Conservation (phyloP, 441 rosid species). For the Populus tomentosa region DNA sequence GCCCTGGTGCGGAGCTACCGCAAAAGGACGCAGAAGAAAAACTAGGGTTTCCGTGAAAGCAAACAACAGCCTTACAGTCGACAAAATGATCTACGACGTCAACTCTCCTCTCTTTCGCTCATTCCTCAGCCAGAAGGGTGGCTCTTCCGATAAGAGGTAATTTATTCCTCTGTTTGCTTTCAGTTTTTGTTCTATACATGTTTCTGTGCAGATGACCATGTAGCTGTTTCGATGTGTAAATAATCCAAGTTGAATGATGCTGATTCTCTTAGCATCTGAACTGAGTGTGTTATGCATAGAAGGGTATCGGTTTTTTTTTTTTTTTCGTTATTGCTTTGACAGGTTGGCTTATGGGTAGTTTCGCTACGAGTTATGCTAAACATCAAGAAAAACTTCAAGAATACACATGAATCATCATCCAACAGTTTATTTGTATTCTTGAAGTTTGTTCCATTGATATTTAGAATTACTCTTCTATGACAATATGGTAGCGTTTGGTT, state of each 20-base stretch:
- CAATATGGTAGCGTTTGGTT: not conserved
- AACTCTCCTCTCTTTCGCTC: slow-evolving; percentile 86
- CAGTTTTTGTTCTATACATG: not conserved
- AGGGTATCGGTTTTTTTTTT: not conserved
- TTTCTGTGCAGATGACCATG: not conserved
- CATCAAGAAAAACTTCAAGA: not conserved
- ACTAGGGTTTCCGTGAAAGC: slow-evolving; percentile 22
- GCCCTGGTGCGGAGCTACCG: not conserved
- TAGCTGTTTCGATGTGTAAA: not conserved
- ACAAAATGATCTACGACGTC: slow-evolving; percentile 89
- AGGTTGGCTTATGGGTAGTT: not conserved
- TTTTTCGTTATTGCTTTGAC: not conserved
- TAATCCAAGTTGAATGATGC: not conserved
- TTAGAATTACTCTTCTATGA: not conserved
- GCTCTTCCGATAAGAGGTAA: slow-evolving; percentile 83
- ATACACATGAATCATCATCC: not conserved
- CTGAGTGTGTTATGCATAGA: not conserved
- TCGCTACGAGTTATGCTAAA: not conserved
- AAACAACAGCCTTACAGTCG: not conserved
- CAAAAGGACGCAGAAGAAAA: slow-evolving; percentile 1
- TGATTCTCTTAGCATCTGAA: not conserved
- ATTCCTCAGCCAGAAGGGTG: slow-evolving; percentile 94
- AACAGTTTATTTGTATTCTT: not conserved
- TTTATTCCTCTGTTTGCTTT: not conserved
- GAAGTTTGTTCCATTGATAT: not conserved